phyloP scores from a whole-genome alignment of 2,329 filamentous ascomycete genomes.

The Pseudogymnoascus sp. region DNA sequence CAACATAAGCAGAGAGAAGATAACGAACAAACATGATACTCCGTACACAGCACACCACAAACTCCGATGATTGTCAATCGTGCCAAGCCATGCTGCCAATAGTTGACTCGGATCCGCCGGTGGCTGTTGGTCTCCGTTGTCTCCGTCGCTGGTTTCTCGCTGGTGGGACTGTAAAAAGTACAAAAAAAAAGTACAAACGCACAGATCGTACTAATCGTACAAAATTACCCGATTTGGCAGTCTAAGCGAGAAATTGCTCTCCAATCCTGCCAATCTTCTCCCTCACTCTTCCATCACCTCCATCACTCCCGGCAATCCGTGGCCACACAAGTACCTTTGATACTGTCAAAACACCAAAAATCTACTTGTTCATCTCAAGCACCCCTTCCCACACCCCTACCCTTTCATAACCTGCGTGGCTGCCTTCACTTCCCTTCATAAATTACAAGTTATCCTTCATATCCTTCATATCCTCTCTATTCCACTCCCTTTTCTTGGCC shows the following conservation, averaged over 20 bases:
- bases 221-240: neutral
- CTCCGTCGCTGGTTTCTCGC: no score
- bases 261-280: neutral
- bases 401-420: neutral
- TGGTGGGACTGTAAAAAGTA: no score
- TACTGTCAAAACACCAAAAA: neutral
- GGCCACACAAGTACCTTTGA: neutral
- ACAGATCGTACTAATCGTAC: neutral
- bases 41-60: neutral
- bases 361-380: neutral
- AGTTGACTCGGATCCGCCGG: neutral
- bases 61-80: neutral
- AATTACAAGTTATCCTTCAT: neutral
- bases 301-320: neutral
- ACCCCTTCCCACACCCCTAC: neutral
- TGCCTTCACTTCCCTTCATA: neutral
- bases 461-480: neutral
- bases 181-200: neutral
- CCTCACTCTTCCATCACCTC: neutral
- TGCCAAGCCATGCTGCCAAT: neutral
- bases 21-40: neutral
- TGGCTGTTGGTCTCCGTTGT: neutral
- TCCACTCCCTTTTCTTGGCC: neutral
- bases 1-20: neutral
- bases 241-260: neutral